Percentiles rank a stretch among this genome's conserved stretches.
Conservation (phyloP, 495 filamentous ascomycete genomes). For the Talaromyces proteolyticus region DNA sequence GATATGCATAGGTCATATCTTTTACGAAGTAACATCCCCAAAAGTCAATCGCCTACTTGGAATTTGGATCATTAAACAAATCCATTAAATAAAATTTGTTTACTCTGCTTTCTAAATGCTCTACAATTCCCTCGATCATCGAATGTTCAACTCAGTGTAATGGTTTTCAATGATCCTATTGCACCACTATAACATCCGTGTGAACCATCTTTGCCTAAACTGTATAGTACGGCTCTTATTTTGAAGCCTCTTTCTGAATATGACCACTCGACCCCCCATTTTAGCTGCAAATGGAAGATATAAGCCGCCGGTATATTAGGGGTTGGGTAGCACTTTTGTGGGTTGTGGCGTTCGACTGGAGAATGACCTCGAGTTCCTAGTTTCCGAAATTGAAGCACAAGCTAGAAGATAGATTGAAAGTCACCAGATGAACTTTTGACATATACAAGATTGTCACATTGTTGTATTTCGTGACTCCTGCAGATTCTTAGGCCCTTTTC, state of each 20-base stretch:
- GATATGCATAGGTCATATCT: neutral
- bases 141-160: neutral
- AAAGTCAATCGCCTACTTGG: neutral
- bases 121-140: neutral
- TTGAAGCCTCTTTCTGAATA: neutral
- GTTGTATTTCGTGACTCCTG: neutral
- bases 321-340: conserved; percentile 2
- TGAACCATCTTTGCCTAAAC: neutral
- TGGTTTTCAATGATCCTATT: neutral
- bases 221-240: neutral
- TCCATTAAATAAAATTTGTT: neutral
- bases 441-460: neutral
- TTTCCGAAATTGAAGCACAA: neutral
- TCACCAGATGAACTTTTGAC: neutral
- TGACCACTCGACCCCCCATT: neutral
- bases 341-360: conserved; percentile 3
- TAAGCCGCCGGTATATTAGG: neutral
- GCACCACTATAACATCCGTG: neutral
- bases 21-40: neutral
- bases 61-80: neutral
- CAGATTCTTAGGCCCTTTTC: neutral
- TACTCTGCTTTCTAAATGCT: neutral
- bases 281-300: conserved; percentile 1
- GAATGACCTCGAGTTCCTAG: neutral
- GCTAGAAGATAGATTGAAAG: neutral